phyloP scores from a whole-genome alignment of 176 grass and related monocot species.

The Canna indica region DNA sequence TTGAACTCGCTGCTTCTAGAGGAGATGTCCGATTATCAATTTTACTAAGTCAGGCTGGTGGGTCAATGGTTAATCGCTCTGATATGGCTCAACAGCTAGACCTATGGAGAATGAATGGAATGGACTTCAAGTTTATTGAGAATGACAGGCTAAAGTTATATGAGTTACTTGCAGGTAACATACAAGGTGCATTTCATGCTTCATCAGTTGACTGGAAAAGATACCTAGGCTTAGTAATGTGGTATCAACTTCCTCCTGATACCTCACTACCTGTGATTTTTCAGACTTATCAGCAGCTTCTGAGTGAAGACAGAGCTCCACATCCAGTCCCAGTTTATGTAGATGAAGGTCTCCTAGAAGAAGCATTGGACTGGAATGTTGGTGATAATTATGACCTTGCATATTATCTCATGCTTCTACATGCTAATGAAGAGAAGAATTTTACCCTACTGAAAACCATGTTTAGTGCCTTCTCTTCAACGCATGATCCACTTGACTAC shows the following conservation, averaged over 20 bases:
- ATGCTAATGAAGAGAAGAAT: slow-evolving; percentile 50
- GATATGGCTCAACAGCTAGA: slow-evolving; percentile 68
- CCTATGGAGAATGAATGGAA: slow-evolving; percentile 76
- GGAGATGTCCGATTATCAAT: slow-evolving; percentile 70
- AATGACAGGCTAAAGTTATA: slow-evolving; percentile 76
- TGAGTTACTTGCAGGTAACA: slow-evolving; percentile 68
- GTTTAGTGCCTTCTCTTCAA: slow-evolving; percentile 87
- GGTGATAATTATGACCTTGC: slow-evolving; percentile 71
- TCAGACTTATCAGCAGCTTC: slow-evolving; percentile 58
- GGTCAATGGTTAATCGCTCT: slow-evolving; percentile 68
- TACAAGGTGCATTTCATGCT: slow-evolving; percentile 55
- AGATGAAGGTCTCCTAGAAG: slow-evolving; percentile 80
- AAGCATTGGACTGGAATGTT: slow-evolving; percentile 40
- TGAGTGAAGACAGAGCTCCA: slow-evolving; percentile 65
- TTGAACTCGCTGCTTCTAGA: slow-evolving; percentile 68
- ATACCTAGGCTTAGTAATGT: slow-evolving; percentile 82
- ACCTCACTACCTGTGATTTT: slow-evolving; percentile 53
- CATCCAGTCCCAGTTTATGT: slow-evolving; percentile 86
- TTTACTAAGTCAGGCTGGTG: slow-evolving; percentile 78
- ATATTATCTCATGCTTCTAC: slow-evolving; percentile 96
- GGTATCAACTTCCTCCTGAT: slow-evolving; percentile 70
- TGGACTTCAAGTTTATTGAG: slow-evolving; percentile 78
- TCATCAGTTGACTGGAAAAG: slow-evolving; percentile 83
- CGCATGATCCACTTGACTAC: slow-evolving; percentile 77
- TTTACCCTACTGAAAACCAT: slow-evolving; percentile 59